Base-by-base conservation (phyloP, 192 early-diverging fungal genomes). In the Coemansia guatemalensis region DNA sequence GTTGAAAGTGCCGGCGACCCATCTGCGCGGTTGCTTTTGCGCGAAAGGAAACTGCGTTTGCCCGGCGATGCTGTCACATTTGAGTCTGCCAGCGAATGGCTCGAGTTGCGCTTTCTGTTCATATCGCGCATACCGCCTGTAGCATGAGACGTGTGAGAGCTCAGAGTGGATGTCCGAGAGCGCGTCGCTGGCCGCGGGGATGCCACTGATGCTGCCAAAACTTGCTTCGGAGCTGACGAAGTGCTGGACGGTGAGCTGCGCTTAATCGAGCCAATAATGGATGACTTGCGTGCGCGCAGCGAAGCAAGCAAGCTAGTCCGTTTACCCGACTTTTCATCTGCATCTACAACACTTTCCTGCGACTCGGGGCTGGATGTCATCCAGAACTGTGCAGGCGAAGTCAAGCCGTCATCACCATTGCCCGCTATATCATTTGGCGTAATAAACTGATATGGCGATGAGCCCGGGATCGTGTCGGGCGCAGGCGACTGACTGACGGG, bases 321-420 rank as follows among this genome's bases (percentile, higher is more conserved):
- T 9, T 56, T 65, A 20, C 44, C 56, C 2, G 52, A n/a, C 56
- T 62, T 64, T 18, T 69, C 66, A 27, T 53, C 33, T 4, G 35
- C 35, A 11, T 60, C 17, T 7, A 70, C 26, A 3, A 60, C 55
- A 56, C 64, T 67, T n/a, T 71, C 67, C 29, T 73, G 64, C 20
- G 71, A 70, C 41, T 73, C 76, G 47, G 76, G 67, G 35, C 71
- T 73, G 12, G 55, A 66, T 5, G 76, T 79, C 57, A 79, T 51
- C 76, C 76, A 79, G 54, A 79, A 79, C 64, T 79, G 76, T 3
- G 76, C 58, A 6, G 62, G 62, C 4, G 62, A 25, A 29, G 20
- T 12, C 58, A 33, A 33, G 2, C 56, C 39, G 30, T 47, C 53
- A 32, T 18, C 55, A 57, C 9, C 21, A 24, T 52, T 30, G 39